These are phyloP conservation scores for Zygosaccharomyces siamensis DNA, from an alignment of 805 yeast genomes.

Conservation along the genomic window DNA sequence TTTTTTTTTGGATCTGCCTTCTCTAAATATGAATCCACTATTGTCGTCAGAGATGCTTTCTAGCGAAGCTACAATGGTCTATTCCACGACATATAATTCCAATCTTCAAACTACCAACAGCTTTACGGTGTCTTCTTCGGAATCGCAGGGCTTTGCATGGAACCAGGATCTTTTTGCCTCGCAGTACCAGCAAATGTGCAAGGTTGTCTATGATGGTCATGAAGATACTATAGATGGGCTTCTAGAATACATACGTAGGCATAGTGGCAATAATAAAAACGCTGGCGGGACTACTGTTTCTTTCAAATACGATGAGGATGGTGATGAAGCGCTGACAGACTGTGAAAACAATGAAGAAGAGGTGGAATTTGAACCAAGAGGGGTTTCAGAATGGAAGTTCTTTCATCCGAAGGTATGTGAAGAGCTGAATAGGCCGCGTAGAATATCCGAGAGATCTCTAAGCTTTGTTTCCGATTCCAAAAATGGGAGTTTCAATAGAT, in stretches of 20 bases:
- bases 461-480: slow-evolving; percentile 28
- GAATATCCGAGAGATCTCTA: slow-evolving; percentile 27
- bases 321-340: slow-evolving; percentile 14
- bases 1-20: not conserved
- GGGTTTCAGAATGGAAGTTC: slow-evolving; percentile 2
- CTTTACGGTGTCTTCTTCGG: slow-evolving; percentile 31
- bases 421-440: slow-evolving; percentile 21
- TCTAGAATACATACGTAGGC: slow-evolving; percentile 10
- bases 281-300: slow-evolving; percentile 2
- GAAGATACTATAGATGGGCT: slow-evolving; percentile 22
- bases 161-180: slow-evolving; percentile 74
- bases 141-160: slow-evolving; percentile 71
- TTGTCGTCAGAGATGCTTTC: slow-evolving; percentile 15
- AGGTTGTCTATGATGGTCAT: slow-evolving; percentile 36
- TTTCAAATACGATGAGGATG: slow-evolving; percentile 8
- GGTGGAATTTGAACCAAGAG: slow-evolving; percentile 8
- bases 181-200: slow-evolving; percentile 56
- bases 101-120: slow-evolving; percentile 12
- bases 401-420: slow-evolving; percentile 16
- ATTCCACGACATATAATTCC: slow-evolving; percentile 14
- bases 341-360: slow-evolving; percentile 11
- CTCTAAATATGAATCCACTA: slow-evolving; percentile 6
- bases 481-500: slow-evolving; percentile 22
- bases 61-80: slow-evolving; percentile 23
- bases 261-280: not conserved